Evolutionary conservation across 2,329 filamentous ascomycete species (phyloP).

Genomic region (Epichloe aotearoae): DNA sequence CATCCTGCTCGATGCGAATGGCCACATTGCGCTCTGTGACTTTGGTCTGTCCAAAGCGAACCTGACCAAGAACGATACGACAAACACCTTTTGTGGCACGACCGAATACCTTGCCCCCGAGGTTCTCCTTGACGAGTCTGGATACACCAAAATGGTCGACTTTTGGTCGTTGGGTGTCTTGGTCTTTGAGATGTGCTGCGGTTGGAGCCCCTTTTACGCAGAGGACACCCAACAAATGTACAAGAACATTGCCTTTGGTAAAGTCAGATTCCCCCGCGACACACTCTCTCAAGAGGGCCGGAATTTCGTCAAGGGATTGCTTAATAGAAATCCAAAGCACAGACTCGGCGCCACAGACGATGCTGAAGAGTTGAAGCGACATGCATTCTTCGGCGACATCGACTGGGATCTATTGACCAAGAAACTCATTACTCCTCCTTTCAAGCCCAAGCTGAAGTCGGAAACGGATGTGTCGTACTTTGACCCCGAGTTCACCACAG

Average conservation of each 20-base stretch:
- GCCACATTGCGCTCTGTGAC: slow-evolving; percentile 93
- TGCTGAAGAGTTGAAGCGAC: slow-evolving; percentile 84
- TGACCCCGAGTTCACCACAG: slow-evolving; percentile 95
- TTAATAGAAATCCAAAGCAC: slow-evolving; percentile 95
- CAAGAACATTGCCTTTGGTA: slow-evolving; percentile 99
- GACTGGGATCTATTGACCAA: slow-evolving; percentile 81
- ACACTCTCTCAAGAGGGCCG: slow-evolving; percentile 87
- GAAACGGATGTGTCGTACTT: slow-evolving; percentile 97
- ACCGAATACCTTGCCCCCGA: slow-evolving; percentile 96
- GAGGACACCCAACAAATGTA: slow-evolving; percentile 99
- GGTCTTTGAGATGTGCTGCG: slow-evolving; percentile 99
- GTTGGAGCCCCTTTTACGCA: slow-evolving; percentile 97
- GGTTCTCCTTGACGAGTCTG: slow-evolving; percentile 86
- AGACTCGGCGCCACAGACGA: slow-evolving; percentile 82
- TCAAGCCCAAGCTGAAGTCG: slow-evolving; percentile 94
- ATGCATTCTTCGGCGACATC: slow-evolving; percentile 88
- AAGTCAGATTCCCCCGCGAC: slow-evolving; percentile 85
- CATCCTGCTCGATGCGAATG: slow-evolving; percentile 90
- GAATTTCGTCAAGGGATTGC: slow-evolving; percentile 93
- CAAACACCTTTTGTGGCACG: slow-evolving; percentile 96
- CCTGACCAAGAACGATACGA: slow-evolving; percentile 90
- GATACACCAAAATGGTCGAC: slow-evolving; percentile 99
- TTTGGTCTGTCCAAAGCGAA: slow-evolving; percentile 98
- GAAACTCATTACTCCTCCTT: slow-evolving; percentile 89
- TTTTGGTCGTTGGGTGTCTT: slow-evolving; percentile 97